A percentile compares a stretch with the other conserved stretches of the same genome.
These are phyloP conservation scores for Aspergillus piperis DNA, from an alignment of 2,329 filamentous ascomycete genomes.

Conservation along the genomic window DNA sequence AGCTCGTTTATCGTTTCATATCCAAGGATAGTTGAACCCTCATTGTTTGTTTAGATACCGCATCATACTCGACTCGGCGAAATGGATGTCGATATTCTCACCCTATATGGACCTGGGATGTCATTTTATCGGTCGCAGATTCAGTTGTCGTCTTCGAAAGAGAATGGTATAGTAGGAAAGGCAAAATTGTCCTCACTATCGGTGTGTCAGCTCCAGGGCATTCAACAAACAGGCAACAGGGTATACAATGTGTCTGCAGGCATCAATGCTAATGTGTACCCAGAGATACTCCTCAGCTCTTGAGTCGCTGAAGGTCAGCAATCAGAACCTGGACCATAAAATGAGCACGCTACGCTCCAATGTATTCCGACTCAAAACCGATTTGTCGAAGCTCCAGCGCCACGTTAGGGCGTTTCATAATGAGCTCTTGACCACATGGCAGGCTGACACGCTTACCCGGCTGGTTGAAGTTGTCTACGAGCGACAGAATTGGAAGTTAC, in stretches of 20 bases:
- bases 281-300: constrained; percentile 25
- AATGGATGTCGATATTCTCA: constrained; percentile 21
- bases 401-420: constrained; percentile 29
- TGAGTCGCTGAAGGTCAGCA: constrained; percentile 26
- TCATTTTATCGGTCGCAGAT: constrained; percentile 23
- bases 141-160: not conserved
- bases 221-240: not conserved
- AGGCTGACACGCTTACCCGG: constrained; percentile 38
- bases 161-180: not conserved
- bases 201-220: constrained; percentile 15
- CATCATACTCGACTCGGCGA: constrained; percentile 1
- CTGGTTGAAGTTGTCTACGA: constrained; percentile 36
- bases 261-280: not conserved
- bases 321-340: constrained; percentile 29
- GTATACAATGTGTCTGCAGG: not conserved
- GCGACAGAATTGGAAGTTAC: constrained; percentile 25
- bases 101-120: constrained; percentile 23
- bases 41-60: constrained; percentile 13
- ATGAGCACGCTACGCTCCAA: constrained; percentile 26
- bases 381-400: constrained; percentile 28
- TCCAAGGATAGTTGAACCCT: constrained; percentile 8
- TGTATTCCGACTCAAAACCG: constrained; percentile 25
- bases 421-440: constrained; percentile 35
- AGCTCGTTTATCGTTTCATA: constrained; percentile 17
- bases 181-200: constrained; percentile 8